Percentiles rank a stretch among this genome's conserved stretches.
phyloP scores from a whole-genome alignment of 495 filamentous ascomycete genomes.

The Pyrenopolyporus hunteri region DNA sequence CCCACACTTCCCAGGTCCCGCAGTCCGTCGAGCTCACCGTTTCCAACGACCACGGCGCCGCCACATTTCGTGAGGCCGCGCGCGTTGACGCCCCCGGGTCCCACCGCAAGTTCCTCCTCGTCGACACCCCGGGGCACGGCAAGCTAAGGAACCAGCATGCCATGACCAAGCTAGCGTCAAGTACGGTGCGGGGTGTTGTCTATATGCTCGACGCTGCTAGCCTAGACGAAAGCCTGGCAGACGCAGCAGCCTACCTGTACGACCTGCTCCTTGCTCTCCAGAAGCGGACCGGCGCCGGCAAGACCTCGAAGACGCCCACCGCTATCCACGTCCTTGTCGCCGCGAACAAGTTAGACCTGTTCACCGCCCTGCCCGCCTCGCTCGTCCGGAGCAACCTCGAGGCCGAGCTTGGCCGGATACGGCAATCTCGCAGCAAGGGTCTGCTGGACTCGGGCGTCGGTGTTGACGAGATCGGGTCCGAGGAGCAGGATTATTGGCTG shows the following conservation, averaged over 20 bases:
- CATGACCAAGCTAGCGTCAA: constrained; percentile 56
- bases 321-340: constrained; percentile 80
- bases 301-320: constrained; percentile 63
- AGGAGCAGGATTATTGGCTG: constrained; percentile 80
- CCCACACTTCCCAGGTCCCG: constrained; percentile 83
- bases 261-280: constrained; percentile 83
- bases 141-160: constrained; percentile 77
- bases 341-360: constrained; percentile 94
- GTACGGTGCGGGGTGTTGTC: constrained; percentile 57
- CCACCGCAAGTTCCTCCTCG: constrained; percentile 73
- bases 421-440: constrained; percentile 78
- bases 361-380: constrained; percentile 84
- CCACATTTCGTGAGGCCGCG: constrained; percentile 65
- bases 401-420: constrained; percentile 78
- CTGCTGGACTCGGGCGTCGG: constrained; percentile 76
- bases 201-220: constrained; percentile 87
- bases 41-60: constrained; percentile 64
- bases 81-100: constrained; percentile 46
- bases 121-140: constrained; percentile 93
- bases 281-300: constrained; percentile 64
- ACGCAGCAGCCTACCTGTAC: constrained; percentile 70
- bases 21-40: constrained; percentile 74
- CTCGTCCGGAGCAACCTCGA: constrained; percentile 80
- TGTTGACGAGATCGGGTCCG: constrained; percentile 58
- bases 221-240: constrained; percentile 54